Evolutionary conservation across 768 basidiomycete genomes (phyloP).

Genomic region (Boletus pseudo-olivaceus): DNA sequence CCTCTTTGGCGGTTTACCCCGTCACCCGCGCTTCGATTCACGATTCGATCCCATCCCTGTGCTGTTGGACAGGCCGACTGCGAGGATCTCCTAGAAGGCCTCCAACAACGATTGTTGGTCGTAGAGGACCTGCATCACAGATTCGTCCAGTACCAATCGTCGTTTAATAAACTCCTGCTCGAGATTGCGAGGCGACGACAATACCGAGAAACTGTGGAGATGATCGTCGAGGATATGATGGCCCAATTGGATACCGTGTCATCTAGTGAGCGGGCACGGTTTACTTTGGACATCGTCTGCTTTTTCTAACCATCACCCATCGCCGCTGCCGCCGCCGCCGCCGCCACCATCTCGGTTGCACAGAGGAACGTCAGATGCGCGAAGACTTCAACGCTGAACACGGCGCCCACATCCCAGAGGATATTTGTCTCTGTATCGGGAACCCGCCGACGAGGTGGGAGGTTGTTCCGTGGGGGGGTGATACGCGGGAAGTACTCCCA

Average conservation of each 20-base stretch:
- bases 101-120: conserved; percentile 59
- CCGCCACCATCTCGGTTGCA: too few species aligned
- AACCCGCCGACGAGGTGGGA: conserved; percentile 75
- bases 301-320: background rate
- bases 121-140: conserved; percentile 63
- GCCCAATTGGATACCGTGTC: conserved; percentile 60
- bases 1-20: background rate
- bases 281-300: background rate
- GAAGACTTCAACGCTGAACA: conserved; percentile 70
- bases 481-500: conserved; percentile 56
- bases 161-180: conserved; percentile 69
- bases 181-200: conserved; percentile 69
- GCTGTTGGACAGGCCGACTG: conserved; percentile 42
- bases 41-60: background rate
- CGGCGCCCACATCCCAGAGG: conserved; percentile 70
- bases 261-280: conserved; percentile 45
- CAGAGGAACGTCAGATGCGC: conserved; percentile 68
- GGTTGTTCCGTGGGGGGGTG: conserved; percentile 55
- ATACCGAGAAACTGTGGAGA: conserved; percentile 64
- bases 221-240: conserved; percentile 63
- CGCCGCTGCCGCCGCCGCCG: too few species aligned
- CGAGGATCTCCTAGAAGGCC: conserved; percentile 47
- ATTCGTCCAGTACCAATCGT: conserved; percentile 65
- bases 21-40: background rate
- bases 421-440: conserved; percentile 74